phyloP scores from a whole-genome alignment of 805 yeast genomes.

The Yarrowia sp. region DNA sequence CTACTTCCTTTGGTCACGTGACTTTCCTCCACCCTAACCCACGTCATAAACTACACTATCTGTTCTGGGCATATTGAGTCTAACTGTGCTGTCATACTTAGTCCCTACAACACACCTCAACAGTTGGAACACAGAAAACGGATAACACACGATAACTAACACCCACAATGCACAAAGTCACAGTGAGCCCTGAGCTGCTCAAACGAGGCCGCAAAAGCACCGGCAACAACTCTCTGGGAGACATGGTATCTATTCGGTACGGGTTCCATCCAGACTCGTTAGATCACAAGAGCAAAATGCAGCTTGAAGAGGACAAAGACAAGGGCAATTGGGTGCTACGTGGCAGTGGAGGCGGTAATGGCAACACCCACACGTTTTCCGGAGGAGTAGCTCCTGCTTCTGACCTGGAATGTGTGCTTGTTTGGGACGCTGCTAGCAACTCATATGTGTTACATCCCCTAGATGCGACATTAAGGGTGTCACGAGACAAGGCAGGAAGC shows the following conservation, averaged over 20 bases:
- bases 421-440: conserved; percentile 22
- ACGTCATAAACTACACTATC: no score
- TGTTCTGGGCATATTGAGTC: no score
- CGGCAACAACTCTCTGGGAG: conserved; percentile 6
- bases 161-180: conserved; percentile 27
- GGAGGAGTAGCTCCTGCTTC: conserved; percentile 10
- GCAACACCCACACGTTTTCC: not conserved
- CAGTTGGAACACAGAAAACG: no score
- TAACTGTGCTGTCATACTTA: no score
- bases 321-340: conserved; percentile 30
- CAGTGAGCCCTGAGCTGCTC: conserved; percentile 30
- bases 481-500: conserved; percentile 9
- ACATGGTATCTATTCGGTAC: conserved; percentile 27
- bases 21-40: no score
- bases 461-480: conserved; percentile 16
- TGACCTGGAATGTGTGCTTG: conserved; percentile 29
- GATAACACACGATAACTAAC: not conserved
- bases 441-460: conserved; percentile 17
- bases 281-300: conserved; percentile 36
- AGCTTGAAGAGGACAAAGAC: conserved; percentile 23
- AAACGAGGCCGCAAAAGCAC: conserved; percentile 18
- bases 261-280: conserved; percentile 36
- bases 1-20: no score
- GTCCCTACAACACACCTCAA: not conserved
- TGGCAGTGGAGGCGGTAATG: conserved; percentile 2